phyloP scores from a whole-genome alignment of 73 alveolate genomes.

The Paramecium bursaria region DNA sequence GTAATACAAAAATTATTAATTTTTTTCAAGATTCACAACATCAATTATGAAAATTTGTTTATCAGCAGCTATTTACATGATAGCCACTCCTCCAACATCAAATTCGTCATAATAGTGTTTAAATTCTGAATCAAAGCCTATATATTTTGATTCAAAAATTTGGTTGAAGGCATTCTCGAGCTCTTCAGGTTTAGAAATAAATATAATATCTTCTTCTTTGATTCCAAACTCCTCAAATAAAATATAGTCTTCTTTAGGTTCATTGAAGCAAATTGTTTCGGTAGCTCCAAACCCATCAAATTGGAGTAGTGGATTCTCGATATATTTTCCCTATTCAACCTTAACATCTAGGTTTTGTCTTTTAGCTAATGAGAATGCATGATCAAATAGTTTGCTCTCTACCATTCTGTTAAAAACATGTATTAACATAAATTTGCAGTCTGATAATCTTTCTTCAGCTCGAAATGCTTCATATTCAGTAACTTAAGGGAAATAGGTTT shows the following conservation, averaged over 20 bases:
- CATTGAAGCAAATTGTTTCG: constrained; percentile 5
- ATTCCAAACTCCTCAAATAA: constrained; percentile 1
- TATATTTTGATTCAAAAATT: not conserved
- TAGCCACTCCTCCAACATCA: constrained; percentile 33
- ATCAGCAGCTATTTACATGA: constrained; percentile 16
- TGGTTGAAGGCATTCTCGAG: not conserved
- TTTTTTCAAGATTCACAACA: not conserved
- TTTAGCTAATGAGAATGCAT: constrained; percentile 36
- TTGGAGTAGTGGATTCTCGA: constrained; percentile 13
- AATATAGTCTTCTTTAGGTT: not conserved
- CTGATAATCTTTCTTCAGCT: constrained; percentile 50
- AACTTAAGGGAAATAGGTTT: constrained; percentile 9
- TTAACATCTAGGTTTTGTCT: not conserved
- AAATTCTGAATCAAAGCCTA: constrained; percentile 52
- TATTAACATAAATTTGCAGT: not conserved
- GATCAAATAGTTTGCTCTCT: not conserved
- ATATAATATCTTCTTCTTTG: not conserved
- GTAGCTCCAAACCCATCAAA: constrained; percentile 45
- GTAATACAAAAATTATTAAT: not conserved
- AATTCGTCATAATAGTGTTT: constrained; percentile 50
- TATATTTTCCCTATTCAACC: not conserved
- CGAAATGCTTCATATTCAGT: constrained; percentile 29
- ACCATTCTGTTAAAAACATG: constrained; percentile 29
- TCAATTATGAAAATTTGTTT: constrained; percentile 22
- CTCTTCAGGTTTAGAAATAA: not conserved